Conservation (phyloP, 1,284 basidiomycete species). For the Sporisorium reilianum region DNA sequence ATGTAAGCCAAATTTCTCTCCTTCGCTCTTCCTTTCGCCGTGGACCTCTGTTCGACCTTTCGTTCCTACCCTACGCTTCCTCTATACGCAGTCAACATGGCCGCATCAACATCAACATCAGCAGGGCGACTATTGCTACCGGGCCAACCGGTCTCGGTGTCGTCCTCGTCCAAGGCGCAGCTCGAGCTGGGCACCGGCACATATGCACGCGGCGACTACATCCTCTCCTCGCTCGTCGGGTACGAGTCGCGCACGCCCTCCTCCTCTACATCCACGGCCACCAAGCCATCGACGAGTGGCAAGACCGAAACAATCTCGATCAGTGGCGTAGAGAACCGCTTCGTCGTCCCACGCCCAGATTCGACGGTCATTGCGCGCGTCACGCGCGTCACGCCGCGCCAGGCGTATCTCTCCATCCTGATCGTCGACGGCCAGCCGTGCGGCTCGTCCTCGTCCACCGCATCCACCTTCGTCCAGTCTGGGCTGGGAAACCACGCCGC, state of each 20-base stretch:
- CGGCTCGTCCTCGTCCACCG: slow-evolving; percentile 40
- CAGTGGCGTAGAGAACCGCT: slow-evolving; percentile 42
- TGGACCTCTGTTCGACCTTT: background rate
- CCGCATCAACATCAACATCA: slow-evolving; percentile 24
- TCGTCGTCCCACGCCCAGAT: slow-evolving; percentile 57
- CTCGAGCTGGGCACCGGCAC: slow-evolving; percentile 54
- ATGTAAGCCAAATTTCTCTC: slow-evolving; percentile 33
- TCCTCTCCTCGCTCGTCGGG: slow-evolving; percentile 61
- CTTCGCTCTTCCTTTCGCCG: background rate
- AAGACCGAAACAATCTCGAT: slow-evolving; percentile 20
- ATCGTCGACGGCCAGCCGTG: slow-evolving; percentile 88
- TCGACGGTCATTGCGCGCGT: slow-evolving; percentile 77
- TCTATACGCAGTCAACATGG: background rate
- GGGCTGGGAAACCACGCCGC: slow-evolving; percentile 64
- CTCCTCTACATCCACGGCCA: background rate
- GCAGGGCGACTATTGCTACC: slow-evolving; percentile 40
- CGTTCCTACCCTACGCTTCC: background rate
- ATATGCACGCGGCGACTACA: slow-evolving; percentile 51
- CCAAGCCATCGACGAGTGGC: background rate
- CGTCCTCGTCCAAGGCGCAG: slow-evolving; percentile 7
- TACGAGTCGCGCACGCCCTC: slow-evolving; percentile 26
- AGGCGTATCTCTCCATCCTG: slow-evolving; percentile 87
- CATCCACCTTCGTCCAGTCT: slow-evolving; percentile 32
- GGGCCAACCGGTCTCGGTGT: slow-evolving; percentile 49
- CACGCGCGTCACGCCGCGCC: slow-evolving; percentile 85